Conservation (phyloP, 257 asterid species). For the Jacaranda copaia region DNA sequence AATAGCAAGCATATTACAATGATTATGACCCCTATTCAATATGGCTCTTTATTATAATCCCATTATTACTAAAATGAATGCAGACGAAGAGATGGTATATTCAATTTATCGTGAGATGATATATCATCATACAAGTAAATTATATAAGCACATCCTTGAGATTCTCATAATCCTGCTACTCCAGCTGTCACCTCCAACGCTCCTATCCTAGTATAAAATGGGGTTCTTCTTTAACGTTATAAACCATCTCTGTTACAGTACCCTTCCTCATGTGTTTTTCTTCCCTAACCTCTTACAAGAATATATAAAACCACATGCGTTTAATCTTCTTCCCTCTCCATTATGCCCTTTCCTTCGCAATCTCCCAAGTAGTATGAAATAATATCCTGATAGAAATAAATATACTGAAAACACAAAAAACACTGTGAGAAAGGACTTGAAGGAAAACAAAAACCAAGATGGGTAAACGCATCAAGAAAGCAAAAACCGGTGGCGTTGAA, state of each 20-base stretch:
- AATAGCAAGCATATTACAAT: not conserved
- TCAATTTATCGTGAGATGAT: conserved; percentile 23
- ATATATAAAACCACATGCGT: too few species aligned
- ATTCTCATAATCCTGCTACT: not conserved
- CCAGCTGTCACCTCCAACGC: not conserved
- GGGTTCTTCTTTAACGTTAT: not conserved
- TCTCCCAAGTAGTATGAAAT: not conserved
- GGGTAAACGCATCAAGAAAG: not conserved
- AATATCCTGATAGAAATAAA: not conserved
- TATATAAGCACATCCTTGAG: too few species aligned
- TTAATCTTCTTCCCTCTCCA: not conserved
- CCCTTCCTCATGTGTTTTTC: too few species aligned
- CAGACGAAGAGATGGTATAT: not conserved
- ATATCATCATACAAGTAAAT: too few species aligned
- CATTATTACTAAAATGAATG: not conserved
- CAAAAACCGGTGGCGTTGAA: not conserved
- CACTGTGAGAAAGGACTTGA: not conserved
- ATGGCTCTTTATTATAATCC: not conserved
- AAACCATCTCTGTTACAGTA: not conserved
- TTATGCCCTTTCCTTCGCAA: not conserved
- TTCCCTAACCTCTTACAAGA: too few species aligned
- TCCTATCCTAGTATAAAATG: not conserved
- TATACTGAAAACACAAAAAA: not conserved
- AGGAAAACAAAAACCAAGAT: not conserved
- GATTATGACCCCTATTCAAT: not conserved